Evolutionary conservation across 2,329 filamentous ascomycete genomes (phyloP).

Genomic region (Ophioceras dolichostomum): DNA sequence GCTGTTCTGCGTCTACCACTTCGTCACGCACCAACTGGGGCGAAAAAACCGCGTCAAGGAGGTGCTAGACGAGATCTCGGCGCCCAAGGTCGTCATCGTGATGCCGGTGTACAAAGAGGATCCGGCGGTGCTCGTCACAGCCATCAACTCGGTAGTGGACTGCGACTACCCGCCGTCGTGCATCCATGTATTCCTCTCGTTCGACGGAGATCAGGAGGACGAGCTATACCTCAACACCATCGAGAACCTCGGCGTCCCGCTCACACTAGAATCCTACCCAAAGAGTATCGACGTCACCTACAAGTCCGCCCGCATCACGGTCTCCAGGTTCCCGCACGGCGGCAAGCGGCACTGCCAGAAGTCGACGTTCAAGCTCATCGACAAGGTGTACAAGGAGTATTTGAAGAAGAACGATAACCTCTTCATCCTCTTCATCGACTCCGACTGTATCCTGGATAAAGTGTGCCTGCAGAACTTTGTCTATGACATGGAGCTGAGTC

Average conservation of each 20-base stretch:
- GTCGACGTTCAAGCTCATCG: slow-evolving; percentile 81
- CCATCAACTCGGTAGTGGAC: slow-evolving; percentile 82
- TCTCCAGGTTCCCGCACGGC: slow-evolving; percentile 86
- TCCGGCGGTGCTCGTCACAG: slow-evolving; percentile 70
- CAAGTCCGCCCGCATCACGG: slow-evolving; percentile 69
- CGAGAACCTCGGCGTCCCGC: slow-evolving; percentile 68
- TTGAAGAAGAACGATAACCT: slow-evolving; percentile 79
- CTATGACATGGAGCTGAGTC: slow-evolving; percentile 96
- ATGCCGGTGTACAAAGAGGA: slow-evolving; percentile 97
- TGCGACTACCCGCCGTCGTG: slow-evolving; percentile 89
- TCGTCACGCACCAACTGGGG: slow-evolving; percentile 78
- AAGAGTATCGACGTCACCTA: slow-evolving; percentile 86
- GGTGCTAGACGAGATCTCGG: slow-evolving; percentile 69
- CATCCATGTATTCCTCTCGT: slow-evolving; percentile 90
- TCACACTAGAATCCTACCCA: slow-evolving; percentile 67
- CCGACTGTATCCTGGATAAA: slow-evolving; percentile 85
- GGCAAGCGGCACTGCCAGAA: slow-evolving; percentile 94
- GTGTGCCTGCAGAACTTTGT: slow-evolving; percentile 95
- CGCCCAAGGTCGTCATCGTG: slow-evolving; percentile 88
- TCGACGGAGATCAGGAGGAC: slow-evolving; percentile 82
- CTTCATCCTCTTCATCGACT: slow-evolving; percentile 95
- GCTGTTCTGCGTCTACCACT: slow-evolving; percentile 85
- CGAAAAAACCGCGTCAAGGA: slow-evolving; percentile 72
- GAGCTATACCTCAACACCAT: slow-evolving; percentile 83
- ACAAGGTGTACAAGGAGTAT: slow-evolving; percentile 83